A percentile compares a stretch with the other conserved stretches of the same genome.
These are phyloP conservation scores for Pseudogymnoascus destructans DNA, from an alignment of 2,329 filamentous ascomycete genomes.

Conservation along the genomic window DNA sequence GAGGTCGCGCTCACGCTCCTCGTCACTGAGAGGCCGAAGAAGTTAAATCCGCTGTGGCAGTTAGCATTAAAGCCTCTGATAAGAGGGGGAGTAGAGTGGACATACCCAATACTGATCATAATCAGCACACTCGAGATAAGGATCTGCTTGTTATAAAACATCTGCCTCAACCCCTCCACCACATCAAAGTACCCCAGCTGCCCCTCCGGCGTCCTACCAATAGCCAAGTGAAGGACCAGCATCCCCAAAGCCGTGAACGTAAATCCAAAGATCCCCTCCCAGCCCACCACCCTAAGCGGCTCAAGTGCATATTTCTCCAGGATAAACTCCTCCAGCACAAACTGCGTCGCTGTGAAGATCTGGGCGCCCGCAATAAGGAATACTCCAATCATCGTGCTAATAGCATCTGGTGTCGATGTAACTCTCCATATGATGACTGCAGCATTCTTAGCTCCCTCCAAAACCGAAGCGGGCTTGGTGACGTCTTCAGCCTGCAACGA, in stretches of 20 bases:
- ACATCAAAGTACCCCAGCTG: constrained; percentile 81
- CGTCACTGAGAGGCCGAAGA: constrained; percentile 91
- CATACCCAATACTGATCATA: constrained; percentile 94
- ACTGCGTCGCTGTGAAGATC: constrained; percentile 93
- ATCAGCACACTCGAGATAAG: constrained; percentile 71
- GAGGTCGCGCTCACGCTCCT: constrained; percentile 81
- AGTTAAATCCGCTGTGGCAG: constrained; percentile 74
- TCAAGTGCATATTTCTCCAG: constrained; percentile 59
- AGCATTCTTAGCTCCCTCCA: constrained; percentile 29
- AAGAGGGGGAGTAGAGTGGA: constrained; percentile 15
- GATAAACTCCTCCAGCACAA: constrained; percentile 90
- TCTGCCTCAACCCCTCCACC: constrained; percentile 69
- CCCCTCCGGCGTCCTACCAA: constrained; percentile 64
- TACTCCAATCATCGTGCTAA: constrained; percentile 68
- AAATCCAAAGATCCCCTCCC: constrained; percentile 92
- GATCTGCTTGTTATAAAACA: constrained; percentile 58
- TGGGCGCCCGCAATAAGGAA: constrained; percentile 86
- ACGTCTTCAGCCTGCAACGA: constrained; percentile 57
- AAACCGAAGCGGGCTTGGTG: constrained; percentile 26
- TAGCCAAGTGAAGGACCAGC: constrained; percentile 60
- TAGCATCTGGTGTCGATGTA: constrained; percentile 39
- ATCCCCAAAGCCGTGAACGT: constrained; percentile 65
- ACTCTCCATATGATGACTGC: constrained; percentile 30
- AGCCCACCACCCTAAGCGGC: constrained; percentile 83
- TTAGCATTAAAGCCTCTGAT: constrained; percentile 10